phyloP scores from a whole-genome alignment of 805 yeast species.

The Helenozyma baotianmanensis region DNA sequence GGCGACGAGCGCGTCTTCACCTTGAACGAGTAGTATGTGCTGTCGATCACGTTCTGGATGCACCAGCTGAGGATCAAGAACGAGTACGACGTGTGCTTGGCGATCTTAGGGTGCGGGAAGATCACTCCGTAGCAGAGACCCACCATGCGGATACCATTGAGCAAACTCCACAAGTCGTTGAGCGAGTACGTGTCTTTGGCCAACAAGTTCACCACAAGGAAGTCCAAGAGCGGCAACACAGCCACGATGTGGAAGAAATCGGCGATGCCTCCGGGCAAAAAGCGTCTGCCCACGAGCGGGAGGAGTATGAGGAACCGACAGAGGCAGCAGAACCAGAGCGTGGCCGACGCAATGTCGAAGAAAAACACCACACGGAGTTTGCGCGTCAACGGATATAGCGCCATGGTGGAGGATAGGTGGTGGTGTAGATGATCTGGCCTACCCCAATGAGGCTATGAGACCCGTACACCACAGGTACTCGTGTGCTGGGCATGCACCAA shows the following conservation, averaged over 20 bases:
- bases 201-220: conserved; percentile 12
- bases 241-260: conserved; percentile 51
- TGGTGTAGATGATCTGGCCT: neutral
- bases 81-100: conserved; percentile 39
- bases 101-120: conserved; percentile 37
- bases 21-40: conserved; percentile 31
- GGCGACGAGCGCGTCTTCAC: conserved; percentile 35
- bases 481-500: too few relatives aligned
- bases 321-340: conserved; percentile 47
- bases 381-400: conserved; percentile 35
- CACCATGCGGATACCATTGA: conserved; percentile 27
- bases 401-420: conserved; percentile 18
- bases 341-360: conserved; percentile 29
- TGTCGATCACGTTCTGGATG: conserved; percentile 28
- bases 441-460: too few relatives aligned
- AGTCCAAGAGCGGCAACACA: conserved; percentile 27
- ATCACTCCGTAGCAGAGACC: conserved; percentile 41
- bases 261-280: conserved; percentile 69
- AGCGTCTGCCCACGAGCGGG: conserved; percentile 62
- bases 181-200: conserved; percentile 3
- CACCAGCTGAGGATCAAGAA: conserved; percentile 36
- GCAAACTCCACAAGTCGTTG: conserved; percentile 24
- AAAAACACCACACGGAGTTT: conserved; percentile 29
- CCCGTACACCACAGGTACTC: too few relatives aligned
- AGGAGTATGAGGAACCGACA: conserved; percentile 48